phyloP scores from a whole-genome alignment of 768 basidiomycete genomes.

The Amanita muscaria region DNA sequence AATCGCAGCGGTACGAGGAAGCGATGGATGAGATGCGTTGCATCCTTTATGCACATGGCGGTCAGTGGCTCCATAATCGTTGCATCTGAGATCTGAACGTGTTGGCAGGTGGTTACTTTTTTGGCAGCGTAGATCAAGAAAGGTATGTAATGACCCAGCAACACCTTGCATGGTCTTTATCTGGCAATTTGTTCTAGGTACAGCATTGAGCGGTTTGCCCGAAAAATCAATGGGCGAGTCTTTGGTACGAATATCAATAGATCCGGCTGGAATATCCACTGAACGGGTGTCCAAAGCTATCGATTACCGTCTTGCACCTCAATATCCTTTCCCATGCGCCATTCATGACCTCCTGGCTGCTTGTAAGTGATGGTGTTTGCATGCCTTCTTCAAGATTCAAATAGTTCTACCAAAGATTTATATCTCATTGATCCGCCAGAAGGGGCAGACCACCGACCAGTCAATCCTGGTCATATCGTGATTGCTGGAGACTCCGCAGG shows the following conservation, averaged over 20 bases:
- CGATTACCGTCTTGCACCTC: conserved; percentile 85
- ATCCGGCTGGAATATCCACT: not conserved
- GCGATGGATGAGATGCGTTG: conserved; percentile 83
- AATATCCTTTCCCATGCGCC: conserved; percentile 94
- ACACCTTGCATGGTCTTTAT: not conserved
- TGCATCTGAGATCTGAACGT: not conserved
- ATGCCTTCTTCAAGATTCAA: not conserved
- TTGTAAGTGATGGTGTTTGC: conserved; percentile 38
- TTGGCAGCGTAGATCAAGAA: conserved; percentile 74
- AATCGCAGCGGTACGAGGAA: conserved; percentile 34
- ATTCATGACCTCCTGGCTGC: conserved; percentile 85
- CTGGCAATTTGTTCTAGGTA: conserved; percentile 32
- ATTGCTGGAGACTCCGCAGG: conserved; percentile 92
- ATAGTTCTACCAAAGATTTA: conserved; percentile 44
- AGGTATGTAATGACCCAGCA: conserved; percentile 35
- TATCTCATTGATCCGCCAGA: conserved; percentile 86
- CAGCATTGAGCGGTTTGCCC: conserved; percentile 74
- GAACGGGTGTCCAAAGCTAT: conserved; percentile 41
- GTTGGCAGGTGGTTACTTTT: conserved; percentile 67
- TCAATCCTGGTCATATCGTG: conserved; percentile 76
- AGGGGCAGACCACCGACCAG: conserved; percentile 65
- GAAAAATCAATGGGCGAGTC: conserved; percentile 88
- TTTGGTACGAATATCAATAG: conserved; percentile 42
- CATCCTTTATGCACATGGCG: conserved; percentile 76
- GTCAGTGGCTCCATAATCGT: conserved; percentile 24